Percentiles rank a stretch among this genome's conserved stretches.
Conservation (phyloP, 2,329 filamentous ascomycete genomes). For the Colletotrichum spinosum region DNA sequence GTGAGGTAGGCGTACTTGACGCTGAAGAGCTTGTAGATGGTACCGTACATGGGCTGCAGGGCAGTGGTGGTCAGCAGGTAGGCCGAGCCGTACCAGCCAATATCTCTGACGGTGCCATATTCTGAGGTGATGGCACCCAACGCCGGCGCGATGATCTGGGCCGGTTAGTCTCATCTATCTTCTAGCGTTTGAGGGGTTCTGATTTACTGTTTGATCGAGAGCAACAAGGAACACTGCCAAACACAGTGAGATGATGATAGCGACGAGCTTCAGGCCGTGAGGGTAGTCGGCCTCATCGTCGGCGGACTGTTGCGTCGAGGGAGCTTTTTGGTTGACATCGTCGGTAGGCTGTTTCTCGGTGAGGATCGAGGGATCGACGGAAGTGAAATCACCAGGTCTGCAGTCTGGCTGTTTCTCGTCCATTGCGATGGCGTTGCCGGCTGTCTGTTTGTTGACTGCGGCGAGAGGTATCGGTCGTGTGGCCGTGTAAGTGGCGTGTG, state of each 20-base stretch:
- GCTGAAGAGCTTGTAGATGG: conserved; percentile 62
- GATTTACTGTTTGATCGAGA: conserved; percentile 58
- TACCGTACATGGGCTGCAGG: conserved; percentile 62
- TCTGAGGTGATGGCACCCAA: conserved; percentile 63
- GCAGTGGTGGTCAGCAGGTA: conserved; percentile 63
- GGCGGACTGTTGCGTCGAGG: conserved; percentile 7
- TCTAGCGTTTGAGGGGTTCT: too few relatives aligned
- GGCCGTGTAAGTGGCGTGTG: background rate
- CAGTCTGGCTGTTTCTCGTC: conserved; percentile 13
- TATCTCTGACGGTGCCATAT: conserved; percentile 58
- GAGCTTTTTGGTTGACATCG: background rate
- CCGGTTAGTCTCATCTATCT: background rate
- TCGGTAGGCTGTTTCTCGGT: conserved; percentile 13
- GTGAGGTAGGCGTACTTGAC: conserved; percentile 59
- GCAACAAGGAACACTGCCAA: conserved; percentile 62
- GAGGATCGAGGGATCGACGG: conserved; percentile 23
- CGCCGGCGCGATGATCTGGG: conserved; percentile 58
- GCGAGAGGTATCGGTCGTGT: background rate
- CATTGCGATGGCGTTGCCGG: conserved; percentile 7
- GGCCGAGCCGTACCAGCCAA: conserved; percentile 64
- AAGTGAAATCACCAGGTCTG: conserved; percentile 13
- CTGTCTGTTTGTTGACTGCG: too few relatives aligned
- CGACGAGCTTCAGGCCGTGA: conserved; percentile 49
- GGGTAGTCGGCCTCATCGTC: conserved; percentile 50
- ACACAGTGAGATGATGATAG: conserved; percentile 58